Conservation (phyloP, 2,329 filamentous ascomycete species). For the Eurotiales sp. region DNA sequence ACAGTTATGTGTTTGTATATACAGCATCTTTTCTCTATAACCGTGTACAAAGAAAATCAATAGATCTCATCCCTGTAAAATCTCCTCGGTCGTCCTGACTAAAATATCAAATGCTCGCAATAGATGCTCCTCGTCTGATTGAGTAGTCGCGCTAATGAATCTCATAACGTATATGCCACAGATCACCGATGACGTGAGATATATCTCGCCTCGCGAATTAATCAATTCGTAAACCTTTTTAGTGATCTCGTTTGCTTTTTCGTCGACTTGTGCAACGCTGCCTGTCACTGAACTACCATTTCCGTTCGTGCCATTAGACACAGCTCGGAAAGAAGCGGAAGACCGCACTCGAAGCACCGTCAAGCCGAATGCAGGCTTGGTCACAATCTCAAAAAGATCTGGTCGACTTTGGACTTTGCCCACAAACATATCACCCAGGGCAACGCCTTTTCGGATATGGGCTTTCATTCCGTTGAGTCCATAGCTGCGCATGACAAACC, state of each 20-base stretch:
- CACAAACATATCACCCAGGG: conserved; percentile 67
- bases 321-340: conserved; percentile 17
- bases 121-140: conserved; percentile 69
- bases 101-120: conserved; percentile 70
- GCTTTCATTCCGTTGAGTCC: conserved; percentile 70
- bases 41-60: no score
- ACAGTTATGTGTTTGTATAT: background rate
- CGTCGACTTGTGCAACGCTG: conserved; percentile 33
- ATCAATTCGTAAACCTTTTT: conserved; percentile 71
- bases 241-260: conserved; percentile 64
- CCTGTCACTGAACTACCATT: no score
- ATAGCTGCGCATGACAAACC: conserved; percentile 86
- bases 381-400: conserved; percentile 74
- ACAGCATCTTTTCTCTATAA: background rate
- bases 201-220: conserved; percentile 72
- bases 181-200: conserved; percentile 73
- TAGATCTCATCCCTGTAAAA: conserved; percentile 21
- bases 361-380: conserved; percentile 71
- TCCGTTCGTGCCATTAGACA: conserved; percentile 15
- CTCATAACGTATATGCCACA: conserved; percentile 73
- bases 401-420: conserved; percentile 53
- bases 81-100: conserved; percentile 59
- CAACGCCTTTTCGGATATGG: conserved; percentile 68
- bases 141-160: conserved; percentile 68
- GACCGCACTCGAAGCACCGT: conserved; percentile 68